These are phyloP conservation scores for Hypoxylon lenormandii DNA, from an alignment of 495 filamentous ascomycete genomes.

Conservation along the genomic window DNA sequence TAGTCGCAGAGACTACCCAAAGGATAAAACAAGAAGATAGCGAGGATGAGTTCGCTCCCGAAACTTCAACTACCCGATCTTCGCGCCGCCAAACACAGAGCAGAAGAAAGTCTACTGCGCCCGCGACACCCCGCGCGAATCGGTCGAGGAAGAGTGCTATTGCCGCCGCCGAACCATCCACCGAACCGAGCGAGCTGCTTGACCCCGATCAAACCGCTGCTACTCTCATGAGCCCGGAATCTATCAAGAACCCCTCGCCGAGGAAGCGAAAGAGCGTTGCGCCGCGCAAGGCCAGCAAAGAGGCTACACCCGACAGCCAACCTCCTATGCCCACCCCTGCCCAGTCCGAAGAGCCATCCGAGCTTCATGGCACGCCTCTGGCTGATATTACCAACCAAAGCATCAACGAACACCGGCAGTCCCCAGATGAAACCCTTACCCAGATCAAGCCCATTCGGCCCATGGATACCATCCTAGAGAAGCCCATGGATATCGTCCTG, in stretches of 20 bases:
- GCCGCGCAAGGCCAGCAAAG: slow-evolving; percentile 59
- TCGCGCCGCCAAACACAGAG: slow-evolving; percentile 56
- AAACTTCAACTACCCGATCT: slow-evolving; percentile 61
- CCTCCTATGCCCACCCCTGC: slow-evolving; percentile 62
- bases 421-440: slow-evolving; percentile 56
- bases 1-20: slow-evolving; percentile 67
- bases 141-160: slow-evolving; percentile 58
- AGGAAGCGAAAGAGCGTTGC: slow-evolving; percentile 78
- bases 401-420: slow-evolving; percentile 64
- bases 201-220: slow-evolving; percentile 66
- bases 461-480: slow-evolving; percentile 80
- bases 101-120: slow-evolving; percentile 68
- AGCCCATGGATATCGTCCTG: slow-evolving; percentile 92
- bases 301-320: slow-evolving; percentile 64
- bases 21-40: slow-evolving; percentile 72
- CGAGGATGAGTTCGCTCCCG: slow-evolving; percentile 83
- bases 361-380: slow-evolving; percentile 71
- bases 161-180: slow-evolving; percentile 49
- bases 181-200: slow-evolving; percentile 71
- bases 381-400: slow-evolving; percentile 81
- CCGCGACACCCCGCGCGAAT: slow-evolving; percentile 52
- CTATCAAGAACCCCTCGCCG: slow-evolving; percentile 71
- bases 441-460: slow-evolving; percentile 75
- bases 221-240: slow-evolving; percentile 66
- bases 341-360: slow-evolving; percentile 58